Base-by-base conservation (phyloP, 805 yeast species). In the Barnettozyma californica region DNA sequence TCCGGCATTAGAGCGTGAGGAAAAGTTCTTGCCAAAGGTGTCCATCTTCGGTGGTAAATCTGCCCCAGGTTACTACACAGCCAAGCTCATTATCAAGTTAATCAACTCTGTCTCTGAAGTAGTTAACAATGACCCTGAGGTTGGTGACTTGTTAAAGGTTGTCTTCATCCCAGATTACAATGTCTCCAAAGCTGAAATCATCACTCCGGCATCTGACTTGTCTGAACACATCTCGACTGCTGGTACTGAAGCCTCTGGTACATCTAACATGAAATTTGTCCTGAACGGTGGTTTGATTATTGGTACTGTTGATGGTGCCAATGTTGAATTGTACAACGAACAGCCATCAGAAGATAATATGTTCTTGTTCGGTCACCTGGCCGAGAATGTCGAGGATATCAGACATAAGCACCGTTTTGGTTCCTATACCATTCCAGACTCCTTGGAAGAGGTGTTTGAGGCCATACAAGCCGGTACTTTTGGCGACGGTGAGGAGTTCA, bases 21-120 rank as follows among this genome's bases (percentile, higher is more conserved):
- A 74, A 41, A 59, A 66, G 53, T 77, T 79, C 60, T 81, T 76
- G 65, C 83, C 96, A 51, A 87, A 84, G 63, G 94, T 87, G 48
- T 77, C 82, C 39, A 78, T 90, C 52, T 82, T 91, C 67, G 97
- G 97, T 56, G 97, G 97, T 64, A 90, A 91, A 69, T 86, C 95
- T 51, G 97, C 97, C 10, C 97, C 97, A n/a, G 97, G 97, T 55
- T 90, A 90, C 67, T 90, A 87, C 71, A 87, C 90, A 81, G 97
- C 97, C 51, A 90, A 90, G 69, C 78, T 86, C 50, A 87, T 90
- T 61, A 91, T 90, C 64, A 88, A 89, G 67, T 75, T 90, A 66
- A 78, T 90, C 62, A 90, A 87, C 66, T 69, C 86, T 46, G 97
- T 89, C 35, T 83, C 87, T 29, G 82, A 79, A 6, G 92, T 88